A percentile compares a stretch with the other conserved stretches of the same genome.
phyloP scores from a whole-genome alignment of 306 rosid species.

The Vigna unguiculata region DNA sequence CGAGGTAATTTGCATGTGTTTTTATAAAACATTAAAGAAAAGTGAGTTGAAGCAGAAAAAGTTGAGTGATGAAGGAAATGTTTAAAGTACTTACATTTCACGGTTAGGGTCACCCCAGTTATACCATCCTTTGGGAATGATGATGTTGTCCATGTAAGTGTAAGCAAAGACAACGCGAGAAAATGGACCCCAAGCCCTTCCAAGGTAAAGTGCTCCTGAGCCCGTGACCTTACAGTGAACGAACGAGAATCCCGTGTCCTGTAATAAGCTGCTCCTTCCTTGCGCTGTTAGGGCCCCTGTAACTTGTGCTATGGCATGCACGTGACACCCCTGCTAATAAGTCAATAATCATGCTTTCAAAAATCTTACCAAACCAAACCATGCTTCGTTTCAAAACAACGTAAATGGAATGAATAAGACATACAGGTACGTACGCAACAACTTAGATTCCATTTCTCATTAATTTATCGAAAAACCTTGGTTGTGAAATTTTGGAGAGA shows the following conservation, averaged over 20 bases:
- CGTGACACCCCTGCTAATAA: conserved; percentile 72
- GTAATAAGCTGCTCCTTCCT: conserved; percentile 56
- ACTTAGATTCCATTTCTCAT: conserved; percentile 14
- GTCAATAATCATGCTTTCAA: too few relatives aligned
- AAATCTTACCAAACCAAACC: background rate
- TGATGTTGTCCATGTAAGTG: conserved; percentile 69
- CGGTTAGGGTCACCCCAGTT: conserved; percentile 70
- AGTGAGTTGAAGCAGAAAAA: background rate
- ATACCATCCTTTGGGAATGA: conserved; percentile 69
- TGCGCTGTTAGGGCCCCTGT: conserved; percentile 67
- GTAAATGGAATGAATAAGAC: background rate
- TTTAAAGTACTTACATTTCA: conserved; percentile 50
- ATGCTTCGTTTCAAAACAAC: background rate
- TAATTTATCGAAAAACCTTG: background rate
- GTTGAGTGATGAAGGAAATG: too few relatives aligned
- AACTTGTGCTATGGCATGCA: conserved; percentile 61
- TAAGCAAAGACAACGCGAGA: conserved; percentile 67
- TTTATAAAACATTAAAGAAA: background rate
- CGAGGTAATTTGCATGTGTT: background rate
- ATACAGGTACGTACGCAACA: background rate
- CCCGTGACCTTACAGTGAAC: conserved; percentile 75
- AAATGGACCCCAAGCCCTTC: conserved; percentile 75
- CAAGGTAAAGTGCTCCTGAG: conserved; percentile 69
- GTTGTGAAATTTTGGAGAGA: conserved; percentile 10
- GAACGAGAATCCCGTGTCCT: conserved; percentile 73